phyloP scores from a whole-genome alignment of 371 early-diverging fungal species.

The Apophysomyces ossiformis region DNA sequence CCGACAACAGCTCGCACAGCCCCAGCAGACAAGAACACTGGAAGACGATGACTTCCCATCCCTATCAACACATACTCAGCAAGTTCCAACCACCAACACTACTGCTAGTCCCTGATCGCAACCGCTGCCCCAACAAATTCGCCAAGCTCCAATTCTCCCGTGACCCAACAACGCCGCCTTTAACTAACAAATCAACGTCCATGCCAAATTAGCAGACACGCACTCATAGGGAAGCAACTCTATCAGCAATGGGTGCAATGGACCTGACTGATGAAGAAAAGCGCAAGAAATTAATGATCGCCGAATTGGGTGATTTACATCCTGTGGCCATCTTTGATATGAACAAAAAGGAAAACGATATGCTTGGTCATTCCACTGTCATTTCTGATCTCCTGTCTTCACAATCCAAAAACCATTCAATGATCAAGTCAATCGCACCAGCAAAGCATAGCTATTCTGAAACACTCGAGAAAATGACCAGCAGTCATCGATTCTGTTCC shows the following conservation, averaged over 20 bases:
- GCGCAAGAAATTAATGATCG: constrained; percentile 15
- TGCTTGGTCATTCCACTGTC: constrained; percentile 13
- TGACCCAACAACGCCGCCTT: not conserved
- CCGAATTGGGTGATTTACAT: constrained; percentile 12
- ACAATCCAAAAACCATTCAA: constrained; percentile 11
- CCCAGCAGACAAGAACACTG: not conserved
- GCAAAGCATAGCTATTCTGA: constrained; percentile 11
- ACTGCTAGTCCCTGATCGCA: not conserved
- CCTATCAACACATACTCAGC: not conserved
- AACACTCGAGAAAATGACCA: constrained; percentile 12
- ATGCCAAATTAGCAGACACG: no score
- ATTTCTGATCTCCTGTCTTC: constrained; percentile 13
- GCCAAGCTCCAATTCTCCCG: not conserved
- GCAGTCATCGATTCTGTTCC: constrained; percentile 8
- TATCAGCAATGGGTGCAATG: no score
- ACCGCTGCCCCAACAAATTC: not conserved
- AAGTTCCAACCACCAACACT: not conserved
- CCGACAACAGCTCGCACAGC: not conserved
- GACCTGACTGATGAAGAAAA: not conserved
- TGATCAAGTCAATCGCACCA: constrained; percentile 13
- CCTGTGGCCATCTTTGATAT: constrained; percentile 15
- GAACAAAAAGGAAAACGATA: constrained; percentile 13
- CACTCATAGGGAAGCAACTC: no score
- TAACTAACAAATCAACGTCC: no score
- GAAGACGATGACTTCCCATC: not conserved